A percentile compares a stretch with the other conserved stretches of the same genome.
phyloP scores from a whole-genome alignment of 495 filamentous ascomycete genomes.

The Penicillium tannophilum region DNA sequence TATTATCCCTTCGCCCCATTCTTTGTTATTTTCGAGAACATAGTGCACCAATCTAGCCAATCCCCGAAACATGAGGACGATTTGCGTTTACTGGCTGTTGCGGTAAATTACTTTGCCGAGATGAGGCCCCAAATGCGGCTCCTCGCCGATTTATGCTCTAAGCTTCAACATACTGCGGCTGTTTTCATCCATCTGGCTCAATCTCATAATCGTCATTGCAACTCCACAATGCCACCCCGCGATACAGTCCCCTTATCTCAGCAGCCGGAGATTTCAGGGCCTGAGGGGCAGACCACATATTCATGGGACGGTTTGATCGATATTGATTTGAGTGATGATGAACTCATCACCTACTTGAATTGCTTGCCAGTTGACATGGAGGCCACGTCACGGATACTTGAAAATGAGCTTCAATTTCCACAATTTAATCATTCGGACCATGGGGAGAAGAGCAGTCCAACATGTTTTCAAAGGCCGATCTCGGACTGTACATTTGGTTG shows the following conservation, averaged over 20 bases:
- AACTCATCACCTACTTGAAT: slow-evolving; percentile 5
- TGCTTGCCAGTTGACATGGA: slow-evolving; percentile 17
- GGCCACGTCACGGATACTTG: slow-evolving; percentile 6
- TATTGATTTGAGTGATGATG: background rate
- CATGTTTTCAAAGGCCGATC: slow-evolving; percentile 2
- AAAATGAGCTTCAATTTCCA: slow-evolving; percentile 7
- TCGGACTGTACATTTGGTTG: slow-evolving; percentile 13
- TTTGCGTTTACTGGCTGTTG: slow-evolving; percentile 9
- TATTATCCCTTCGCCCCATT: slow-evolving; percentile 28
- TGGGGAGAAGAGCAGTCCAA: background rate
- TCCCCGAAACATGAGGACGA: slow-evolving; percentile 4
- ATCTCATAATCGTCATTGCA: background rate
- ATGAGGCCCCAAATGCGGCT: slow-evolving; percentile 17
- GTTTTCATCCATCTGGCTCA: slow-evolving; percentile 18
- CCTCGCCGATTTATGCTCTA: slow-evolving; percentile 9
- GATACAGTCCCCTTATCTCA: background rate
- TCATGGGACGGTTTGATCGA: background rate
- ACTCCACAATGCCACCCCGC: background rate
- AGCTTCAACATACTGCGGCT: slow-evolving; percentile 13
- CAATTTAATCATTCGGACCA: background rate
- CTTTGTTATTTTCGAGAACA: slow-evolving; percentile 21
- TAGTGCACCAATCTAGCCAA: slow-evolving; percentile 1
- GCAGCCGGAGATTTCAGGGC: too few species aligned
- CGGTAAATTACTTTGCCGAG: slow-evolving; percentile 10
- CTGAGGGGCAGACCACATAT: background rate